Base-by-base conservation (phyloP, 176 grass and related monocot genomes). In the Rhynchospora breviuscula region DNA sequence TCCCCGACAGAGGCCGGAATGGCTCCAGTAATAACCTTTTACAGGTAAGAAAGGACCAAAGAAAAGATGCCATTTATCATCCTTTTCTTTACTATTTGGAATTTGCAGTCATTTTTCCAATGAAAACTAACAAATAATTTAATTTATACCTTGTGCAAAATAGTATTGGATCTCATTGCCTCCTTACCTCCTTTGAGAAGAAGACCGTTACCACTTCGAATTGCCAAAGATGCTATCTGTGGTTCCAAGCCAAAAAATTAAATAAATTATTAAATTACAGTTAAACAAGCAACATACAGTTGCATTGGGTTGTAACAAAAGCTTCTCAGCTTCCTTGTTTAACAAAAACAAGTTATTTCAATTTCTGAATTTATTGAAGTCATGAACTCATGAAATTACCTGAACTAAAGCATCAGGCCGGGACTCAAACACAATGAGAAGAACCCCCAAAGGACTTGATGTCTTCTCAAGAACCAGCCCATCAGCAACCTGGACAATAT, bases 121-220 rank as follows among this genome's bases (percentile, higher is more conserved):
- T n/a, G 22, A 79, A 26, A 83, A 22, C 11, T 83, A 29, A 23
- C 44, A 61, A 44, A 40, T 40, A 67, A 57, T n/a, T 61, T 21
- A 81, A 85, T 43, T 87, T 49, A 88, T 82, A 99, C 96, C 96
- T 95, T 93, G 69, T 99, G 96, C 58, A 99, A 86, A 75, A 99
- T 84, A 60, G 88, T 62, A 58, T 99, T 99, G 67, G 96, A 99
- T 89, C 93, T 93, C 85, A 85, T 95, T 52, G 96, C 96, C 88
- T 99, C 96, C 79, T 99, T 99, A 67, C 96, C 96, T 86, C 96
- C 96, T 92, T 99, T 99, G 10, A 99, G 78, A 51, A 99, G 96
- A 86, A 99, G 96, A 10, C 96, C 96, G 22, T 99, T 99, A 52
- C 96, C 93, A 90, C 96, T 99, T 89, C 85, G 72, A 86, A 99